Evolutionary conservation across 2,329 filamentous ascomycete species (phyloP).

Genomic region (Fusarium secorum): DNA sequence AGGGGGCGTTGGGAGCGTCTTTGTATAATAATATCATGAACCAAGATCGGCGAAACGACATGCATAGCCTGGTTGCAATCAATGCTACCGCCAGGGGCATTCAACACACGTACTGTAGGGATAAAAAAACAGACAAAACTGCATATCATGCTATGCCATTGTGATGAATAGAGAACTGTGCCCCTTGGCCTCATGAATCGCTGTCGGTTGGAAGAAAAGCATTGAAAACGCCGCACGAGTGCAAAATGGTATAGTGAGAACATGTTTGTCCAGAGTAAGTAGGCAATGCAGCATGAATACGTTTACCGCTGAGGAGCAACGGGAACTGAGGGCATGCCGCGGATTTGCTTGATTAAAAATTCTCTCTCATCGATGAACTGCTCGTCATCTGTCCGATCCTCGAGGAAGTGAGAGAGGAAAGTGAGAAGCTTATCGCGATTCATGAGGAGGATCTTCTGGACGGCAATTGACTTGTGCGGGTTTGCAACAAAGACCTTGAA

Average conservation of each 20-base stretch:
- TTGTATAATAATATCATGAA: slow-evolving; percentile 41
- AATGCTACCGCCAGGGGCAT: slow-evolving; percentile 8
- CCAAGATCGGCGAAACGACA: slow-evolving; percentile 23
- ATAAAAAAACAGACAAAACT: slow-evolving; percentile 10
- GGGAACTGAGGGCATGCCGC: slow-evolving; percentile 68
- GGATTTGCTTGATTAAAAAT: slow-evolving; percentile 94
- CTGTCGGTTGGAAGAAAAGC: slow-evolving; percentile 3
- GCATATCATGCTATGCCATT: slow-evolving; percentile 20
- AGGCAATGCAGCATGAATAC: not conserved
- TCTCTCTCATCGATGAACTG: slow-evolving; percentile 98
- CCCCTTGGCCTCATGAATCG: slow-evolving; percentile 15
- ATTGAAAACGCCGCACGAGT: slow-evolving; percentile 21
- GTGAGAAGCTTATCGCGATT: slow-evolving; percentile 90
- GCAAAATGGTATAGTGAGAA: slow-evolving; percentile 17
- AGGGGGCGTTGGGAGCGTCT: slow-evolving; percentile 40
- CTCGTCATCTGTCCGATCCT: slow-evolving; percentile 95
- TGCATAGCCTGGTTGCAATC: slow-evolving; percentile 10
- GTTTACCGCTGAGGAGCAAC: slow-evolving; percentile 58
- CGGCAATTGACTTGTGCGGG: slow-evolving; percentile 95
- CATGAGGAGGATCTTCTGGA: slow-evolving; percentile 95
- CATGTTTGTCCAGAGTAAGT: not conserved
- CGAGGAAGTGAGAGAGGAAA: slow-evolving; percentile 90
- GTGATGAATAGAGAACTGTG: slow-evolving; percentile 14
- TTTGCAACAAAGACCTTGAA: slow-evolving; percentile 99
- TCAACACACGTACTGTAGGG: slow-evolving; percentile 16